Evolutionary conservation across 805 yeast genomes (phyloP), one percentile per base, ranked within the genome.

Genomic region (Ogataea nonfermentans): DNA sequence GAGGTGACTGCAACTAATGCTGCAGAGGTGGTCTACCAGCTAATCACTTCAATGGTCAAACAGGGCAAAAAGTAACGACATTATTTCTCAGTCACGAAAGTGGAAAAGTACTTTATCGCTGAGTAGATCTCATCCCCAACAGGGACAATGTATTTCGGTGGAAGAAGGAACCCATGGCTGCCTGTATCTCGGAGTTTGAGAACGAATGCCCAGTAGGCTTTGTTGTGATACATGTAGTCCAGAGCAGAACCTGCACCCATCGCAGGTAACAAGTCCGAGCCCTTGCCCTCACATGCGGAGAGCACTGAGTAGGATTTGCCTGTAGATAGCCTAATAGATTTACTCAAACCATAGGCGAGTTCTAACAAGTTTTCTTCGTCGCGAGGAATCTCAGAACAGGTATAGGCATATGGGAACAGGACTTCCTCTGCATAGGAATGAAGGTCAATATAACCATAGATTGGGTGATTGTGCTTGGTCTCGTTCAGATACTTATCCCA

Each of bases 401-500:
- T 78, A 56, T 73, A 87, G 0, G 93, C 91, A 55, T 84, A 87
- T 1, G 95, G 95, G 56, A 80, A 84, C 19, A 87, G 65, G 20
- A 88, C 74, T 50, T 86, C 91, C 59, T 87, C 91, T 1, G 95
- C 77, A 58, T 88, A 88, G 2, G 95, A 84, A 56, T 86, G 95
- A 49, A 86, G 71, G 59, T 89, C 96, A 28, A 88, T 65, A 57
- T 78, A 88, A 1, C 95, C 95, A 57, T 76, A 75, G 24, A 85
- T 74, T 26, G 74, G 71, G 54, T 82, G 84, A 44, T 74, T 70
- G 23, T 63, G 61, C 43, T 68, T 72, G 26, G 81, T 76, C 24
- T 56, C 50, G 50, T 71, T 73, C 47, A 78, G 56, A 45, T 73
- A 75, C 4, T 57, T 56, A 41, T 72, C 67, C 70, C 78, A 69